Conservation (phyloP, 1,284 basidiomycete species). For the Cutaneotrichosporon sp. region DNA sequence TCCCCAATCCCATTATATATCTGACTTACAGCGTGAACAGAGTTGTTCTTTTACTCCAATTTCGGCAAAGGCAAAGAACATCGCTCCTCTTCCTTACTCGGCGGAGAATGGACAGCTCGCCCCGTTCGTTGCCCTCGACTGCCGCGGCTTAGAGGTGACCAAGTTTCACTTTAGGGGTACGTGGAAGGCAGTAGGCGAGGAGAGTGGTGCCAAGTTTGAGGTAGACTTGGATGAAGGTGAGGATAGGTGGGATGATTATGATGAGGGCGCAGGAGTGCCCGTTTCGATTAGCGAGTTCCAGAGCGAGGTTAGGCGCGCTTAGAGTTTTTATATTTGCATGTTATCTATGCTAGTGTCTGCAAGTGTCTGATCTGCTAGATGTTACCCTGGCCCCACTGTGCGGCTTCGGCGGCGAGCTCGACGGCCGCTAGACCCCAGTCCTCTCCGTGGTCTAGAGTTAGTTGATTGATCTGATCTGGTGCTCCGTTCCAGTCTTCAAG, state of each 20-base stretch:
- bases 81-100: slow-evolving; percentile 39
- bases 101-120: slow-evolving; percentile 28
- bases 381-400: slow-evolving; percentile 61
- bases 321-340: slow-evolving; percentile 3
- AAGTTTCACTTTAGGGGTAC: slow-evolving; percentile 45
- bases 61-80: slow-evolving; percentile 37
- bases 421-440: slow-evolving; percentile 96
- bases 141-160: slow-evolving; percentile 52
- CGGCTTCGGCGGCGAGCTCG: slow-evolving; percentile 76
- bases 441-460: slow-evolving; percentile 62
- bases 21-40: slow-evolving; percentile 46
- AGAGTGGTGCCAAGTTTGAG: slow-evolving; percentile 39
- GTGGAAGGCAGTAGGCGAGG: slow-evolving; percentile 36
- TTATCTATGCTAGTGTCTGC: background rate
- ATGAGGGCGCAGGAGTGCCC: slow-evolving; percentile 43
- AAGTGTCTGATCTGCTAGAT: slow-evolving; percentile 13
- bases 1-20: background rate
- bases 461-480: background rate
- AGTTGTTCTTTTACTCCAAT: slow-evolving; percentile 48
- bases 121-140: slow-evolving; percentile 50
- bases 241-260: slow-evolving; percentile 54
- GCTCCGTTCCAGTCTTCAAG: no score
- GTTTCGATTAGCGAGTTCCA: slow-evolving; percentile 47
- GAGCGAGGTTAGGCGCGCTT: slow-evolving; percentile 40
- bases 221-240: slow-evolving; percentile 51